Evolutionary conservation across 176 grass and related monocot genomes (phyloP).

Genomic region (Musa schizocarpa): DNA sequence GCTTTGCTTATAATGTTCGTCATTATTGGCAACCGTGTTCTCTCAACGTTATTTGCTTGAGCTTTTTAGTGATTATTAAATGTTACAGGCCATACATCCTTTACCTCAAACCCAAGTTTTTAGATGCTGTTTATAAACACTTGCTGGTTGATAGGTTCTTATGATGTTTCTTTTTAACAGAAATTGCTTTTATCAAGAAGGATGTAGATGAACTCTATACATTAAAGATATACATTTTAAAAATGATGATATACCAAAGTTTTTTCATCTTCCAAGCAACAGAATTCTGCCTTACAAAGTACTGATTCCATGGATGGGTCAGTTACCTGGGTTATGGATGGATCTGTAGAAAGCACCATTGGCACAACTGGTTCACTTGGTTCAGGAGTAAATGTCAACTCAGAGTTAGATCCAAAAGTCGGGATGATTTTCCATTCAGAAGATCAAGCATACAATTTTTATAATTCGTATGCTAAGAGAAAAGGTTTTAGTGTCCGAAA

Average conservation of each 20-base stretch:
- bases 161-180: background rate
- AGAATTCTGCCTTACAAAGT: background rate
- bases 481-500: slow-evolving; percentile 22
- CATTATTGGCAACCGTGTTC: too few relatives aligned
- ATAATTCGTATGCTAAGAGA: slow-evolving; percentile 23
- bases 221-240: background rate
- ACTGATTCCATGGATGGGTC: background rate
- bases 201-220: background rate
- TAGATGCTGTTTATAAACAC: background rate
- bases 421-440: slow-evolving; percentile 18
- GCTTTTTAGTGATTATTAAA: too few relatives aligned
- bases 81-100: too few relatives aligned
- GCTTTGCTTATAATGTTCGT: too few relatives aligned
- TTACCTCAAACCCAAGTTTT: background rate
- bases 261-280: background rate
- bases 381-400: background rate
- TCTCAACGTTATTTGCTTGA: too few relatives aligned
- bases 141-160: background rate
- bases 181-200: background rate
- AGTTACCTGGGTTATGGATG: background rate
- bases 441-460: slow-evolving; percentile 22
- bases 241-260: background rate
- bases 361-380: background rate
- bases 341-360: background rate
- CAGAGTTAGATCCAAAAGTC: slow-evolving; percentile 5